A percentile compares a stretch with the other conserved stretches of the same genome.
These are phyloP conservation scores for Eucommia ulmoides DNA, from an alignment of 257 asterid genomes.

Conservation along the genomic window DNA sequence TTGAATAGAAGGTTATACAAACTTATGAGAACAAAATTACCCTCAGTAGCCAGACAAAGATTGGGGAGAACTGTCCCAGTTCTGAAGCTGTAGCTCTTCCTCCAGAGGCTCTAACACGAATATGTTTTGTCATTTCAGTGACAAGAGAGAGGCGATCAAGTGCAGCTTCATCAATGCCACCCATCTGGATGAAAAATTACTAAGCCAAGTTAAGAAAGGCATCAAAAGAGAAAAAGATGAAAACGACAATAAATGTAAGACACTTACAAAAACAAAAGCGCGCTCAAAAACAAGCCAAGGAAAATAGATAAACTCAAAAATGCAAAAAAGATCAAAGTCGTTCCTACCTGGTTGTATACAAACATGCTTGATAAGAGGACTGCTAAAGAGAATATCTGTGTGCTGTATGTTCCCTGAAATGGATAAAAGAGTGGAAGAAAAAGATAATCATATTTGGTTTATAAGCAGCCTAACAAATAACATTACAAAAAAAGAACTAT, in stretches of 20 bases:
- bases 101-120: slow-evolving; percentile 91
- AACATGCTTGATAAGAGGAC: slow-evolving; percentile 97
- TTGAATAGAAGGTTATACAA: neutral
- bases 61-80: slow-evolving; percentile 92
- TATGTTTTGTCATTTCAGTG: slow-evolving; percentile 99
- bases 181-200: slow-evolving; percentile 50
- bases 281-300: neutral
- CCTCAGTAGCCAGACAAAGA: slow-evolving; percentile 97
- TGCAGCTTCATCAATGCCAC: slow-evolving; percentile 99
- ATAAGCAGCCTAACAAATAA: slow-evolving; percentile 1
- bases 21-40: slow-evolving; percentile 26
- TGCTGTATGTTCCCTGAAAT: slow-evolving; percentile 94
- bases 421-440: slow-evolving; percentile 1
- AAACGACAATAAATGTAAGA: neutral
- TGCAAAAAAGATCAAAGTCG: neutral
- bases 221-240: neutral
- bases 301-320: neutral
- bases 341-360: slow-evolving; percentile 81
- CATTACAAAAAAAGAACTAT: neutral
- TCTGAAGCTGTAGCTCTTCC: slow-evolving; percentile 78
- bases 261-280: neutral
- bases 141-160: slow-evolving; percentile 96
- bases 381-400: slow-evolving; percentile 93
- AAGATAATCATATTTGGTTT: slow-evolving; percentile 7
- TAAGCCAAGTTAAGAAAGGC: neutral